Percentiles rank a stretch among this genome's conserved stretches.
Conservation (phyloP, 192 early-diverging fungal genomes). For the Coemansia sp. region DNA sequence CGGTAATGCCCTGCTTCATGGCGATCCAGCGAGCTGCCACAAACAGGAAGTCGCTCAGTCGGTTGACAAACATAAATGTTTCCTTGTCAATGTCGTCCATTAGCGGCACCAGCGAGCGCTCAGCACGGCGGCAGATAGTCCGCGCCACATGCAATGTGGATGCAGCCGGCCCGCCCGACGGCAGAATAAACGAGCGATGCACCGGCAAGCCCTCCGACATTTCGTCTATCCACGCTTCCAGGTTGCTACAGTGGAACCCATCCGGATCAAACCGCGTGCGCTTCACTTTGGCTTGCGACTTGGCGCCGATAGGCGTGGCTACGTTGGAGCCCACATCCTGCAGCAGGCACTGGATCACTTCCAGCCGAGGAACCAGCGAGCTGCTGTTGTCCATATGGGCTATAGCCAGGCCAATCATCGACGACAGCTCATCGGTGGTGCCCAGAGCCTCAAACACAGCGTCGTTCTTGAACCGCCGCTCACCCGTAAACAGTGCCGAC, state of each 20-base stretch:
- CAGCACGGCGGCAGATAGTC: slow-evolving; percentile 81
- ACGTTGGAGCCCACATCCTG: slow-evolving; percentile 92
- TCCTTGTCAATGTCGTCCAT: slow-evolving; percentile 47
- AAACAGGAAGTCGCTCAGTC: slow-evolving; percentile 88
- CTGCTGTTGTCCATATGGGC: slow-evolving; percentile 28
- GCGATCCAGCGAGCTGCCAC: slow-evolving; percentile 82
- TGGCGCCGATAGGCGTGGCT: slow-evolving; percentile 72
- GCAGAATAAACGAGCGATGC: slow-evolving; percentile 81
- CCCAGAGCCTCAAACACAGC: slow-evolving; percentile 90
- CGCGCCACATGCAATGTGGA: slow-evolving; percentile 81
- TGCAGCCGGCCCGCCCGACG: slow-evolving; percentile 85
- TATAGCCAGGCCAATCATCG: slow-evolving; percentile 49
- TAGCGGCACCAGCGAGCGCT: slow-evolving; percentile 75
- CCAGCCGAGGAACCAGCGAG: slow-evolving; percentile 30
- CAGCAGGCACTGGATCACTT: slow-evolving; percentile 83
- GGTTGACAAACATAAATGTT: slow-evolving; percentile 38
- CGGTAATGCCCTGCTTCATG: slow-evolving; percentile 62
- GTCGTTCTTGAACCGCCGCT: slow-evolving; percentile 85
- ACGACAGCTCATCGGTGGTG: slow-evolving; percentile 82
- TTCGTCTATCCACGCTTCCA: slow-evolving; percentile 87
- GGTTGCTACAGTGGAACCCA: slow-evolving; percentile 56
- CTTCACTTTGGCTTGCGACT: slow-evolving; percentile 59
- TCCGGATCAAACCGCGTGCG: slow-evolving; percentile 76
- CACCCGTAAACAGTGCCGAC: slow-evolving; percentile 85
- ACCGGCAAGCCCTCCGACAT: slow-evolving; percentile 68